Conservation (phyloP, 1,139 yeast genomes). For the Blastobotrys niveus region DNA sequence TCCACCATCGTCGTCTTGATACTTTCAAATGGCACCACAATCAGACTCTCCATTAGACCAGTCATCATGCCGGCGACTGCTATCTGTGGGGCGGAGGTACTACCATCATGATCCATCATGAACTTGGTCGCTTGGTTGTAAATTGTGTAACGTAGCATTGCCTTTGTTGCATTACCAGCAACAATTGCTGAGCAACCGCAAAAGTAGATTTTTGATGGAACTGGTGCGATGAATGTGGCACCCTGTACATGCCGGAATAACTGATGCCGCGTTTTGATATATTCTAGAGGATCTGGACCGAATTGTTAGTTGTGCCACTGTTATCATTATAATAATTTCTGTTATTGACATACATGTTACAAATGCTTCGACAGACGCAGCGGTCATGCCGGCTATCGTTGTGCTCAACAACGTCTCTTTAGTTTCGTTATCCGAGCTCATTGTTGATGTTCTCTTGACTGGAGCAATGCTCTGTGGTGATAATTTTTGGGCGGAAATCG, state of each 20-base stretch:
- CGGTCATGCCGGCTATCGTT: conserved; percentile 66
- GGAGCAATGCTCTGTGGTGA: neutral
- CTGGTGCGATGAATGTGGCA: conserved; percentile 37
- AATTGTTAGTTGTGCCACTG: neutral
- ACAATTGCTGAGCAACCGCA: conserved; percentile 77
- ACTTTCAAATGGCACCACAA: conserved; percentile 86
- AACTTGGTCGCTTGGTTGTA: conserved; percentile 74
- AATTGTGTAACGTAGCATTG: conserved; percentile 63
- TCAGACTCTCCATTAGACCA: conserved; percentile 57
- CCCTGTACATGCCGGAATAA: conserved; percentile 45
- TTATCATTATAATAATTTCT: neutral
- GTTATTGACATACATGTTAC: conserved; percentile 44
- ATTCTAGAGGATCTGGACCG: conserved; percentile 64
- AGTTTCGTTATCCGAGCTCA: neutral
- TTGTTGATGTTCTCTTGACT: neutral
- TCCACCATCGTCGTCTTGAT: conserved; percentile 84
- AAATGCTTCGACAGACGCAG: conserved; percentile 66
- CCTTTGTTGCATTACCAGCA: conserved; percentile 68
- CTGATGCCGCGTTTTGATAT: conserved; percentile 68
- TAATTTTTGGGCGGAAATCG: too few species aligned
- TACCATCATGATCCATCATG: conserved; percentile 44
- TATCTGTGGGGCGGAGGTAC: conserved; percentile 35
- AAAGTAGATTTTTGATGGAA: conserved; percentile 47
- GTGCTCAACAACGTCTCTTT: conserved; percentile 44
- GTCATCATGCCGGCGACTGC: conserved; percentile 79